Evolutionary conservation across 2,329 filamentous ascomycete species (phyloP).

Genomic region (Diaporthe longicolla): DNA sequence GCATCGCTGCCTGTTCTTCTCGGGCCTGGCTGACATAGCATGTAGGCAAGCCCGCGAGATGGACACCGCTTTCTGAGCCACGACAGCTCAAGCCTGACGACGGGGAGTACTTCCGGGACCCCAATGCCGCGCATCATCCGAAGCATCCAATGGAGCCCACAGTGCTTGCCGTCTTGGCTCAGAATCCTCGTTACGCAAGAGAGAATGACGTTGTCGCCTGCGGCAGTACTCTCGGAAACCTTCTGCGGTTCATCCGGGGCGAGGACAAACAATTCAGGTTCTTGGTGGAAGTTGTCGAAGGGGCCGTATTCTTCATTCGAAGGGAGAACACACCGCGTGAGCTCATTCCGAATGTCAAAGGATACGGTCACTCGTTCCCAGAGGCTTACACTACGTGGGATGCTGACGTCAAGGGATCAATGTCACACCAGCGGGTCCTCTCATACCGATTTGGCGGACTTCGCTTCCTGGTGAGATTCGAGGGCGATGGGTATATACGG

Average conservation of each 20-base stretch:
- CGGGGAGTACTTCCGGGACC: slow-evolving; percentile 67
- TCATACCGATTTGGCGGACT: slow-evolving; percentile 70
- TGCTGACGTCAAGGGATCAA: slow-evolving; percentile 64
- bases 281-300: slow-evolving; percentile 66
- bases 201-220: slow-evolving; percentile 72
- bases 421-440: slow-evolving; percentile 74
- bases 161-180: slow-evolving; percentile 55
- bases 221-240: slow-evolving; percentile 71
- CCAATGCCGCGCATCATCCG: slow-evolving; percentile 66
- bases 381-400: slow-evolving; percentile 77
- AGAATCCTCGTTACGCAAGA: slow-evolving; percentile 53
- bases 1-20: not conserved
- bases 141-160: slow-evolving; percentile 66
- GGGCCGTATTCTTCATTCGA: slow-evolving; percentile 74
- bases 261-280: slow-evolving; percentile 68
- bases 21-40: slow-evolving; percentile 33
- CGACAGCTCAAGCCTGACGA: slow-evolving; percentile 58
- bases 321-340: slow-evolving; percentile 73
- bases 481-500: slow-evolving; percentile 68
- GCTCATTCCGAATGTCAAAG: slow-evolving; percentile 66
- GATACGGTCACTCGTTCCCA: slow-evolving; percentile 77
- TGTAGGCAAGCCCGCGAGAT: slow-evolving; percentile 64
- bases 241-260: slow-evolving; percentile 68
- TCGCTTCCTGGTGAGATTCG: slow-evolving; percentile 67
- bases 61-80: slow-evolving; percentile 59